phyloP scores from a whole-genome alignment of 2,329 filamentous ascomycete genomes.

The Dichotomopilus funicola region DNA sequence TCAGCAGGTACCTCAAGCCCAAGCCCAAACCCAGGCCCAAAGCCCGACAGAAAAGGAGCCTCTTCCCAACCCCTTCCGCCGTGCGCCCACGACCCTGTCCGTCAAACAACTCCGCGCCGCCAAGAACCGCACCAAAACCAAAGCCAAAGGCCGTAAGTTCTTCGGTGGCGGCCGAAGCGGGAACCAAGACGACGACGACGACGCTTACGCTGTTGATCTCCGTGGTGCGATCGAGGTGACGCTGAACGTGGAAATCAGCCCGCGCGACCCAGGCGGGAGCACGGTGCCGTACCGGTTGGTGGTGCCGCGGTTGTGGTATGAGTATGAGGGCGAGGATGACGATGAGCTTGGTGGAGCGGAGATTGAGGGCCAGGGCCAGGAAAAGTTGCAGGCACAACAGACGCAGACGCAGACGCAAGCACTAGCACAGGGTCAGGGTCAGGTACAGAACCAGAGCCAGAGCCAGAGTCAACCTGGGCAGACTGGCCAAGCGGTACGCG shows the following conservation, averaged over 20 bases:
- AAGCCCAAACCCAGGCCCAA: neutral
- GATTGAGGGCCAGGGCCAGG: constrained; percentile 10
- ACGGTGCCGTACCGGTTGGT: constrained; percentile 83
- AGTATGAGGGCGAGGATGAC: constrained; percentile 38
- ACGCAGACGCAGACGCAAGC: too few relatives aligned
- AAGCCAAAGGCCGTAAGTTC: constrained; percentile 33
- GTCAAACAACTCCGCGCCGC: constrained; percentile 42
- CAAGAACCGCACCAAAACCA: too few relatives aligned
- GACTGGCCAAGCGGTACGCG: too few relatives aligned
- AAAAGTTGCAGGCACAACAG: neutral
- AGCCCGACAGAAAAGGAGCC: constrained; percentile 1
- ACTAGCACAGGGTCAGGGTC: too few relatives aligned
- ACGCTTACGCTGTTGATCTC: constrained; percentile 60
- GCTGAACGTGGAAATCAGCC: constrained; percentile 82
- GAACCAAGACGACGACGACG: constrained; percentile 12
- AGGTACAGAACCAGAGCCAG: too few relatives aligned
- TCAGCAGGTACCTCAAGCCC: neutral
- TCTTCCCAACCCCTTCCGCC: constrained; percentile 47
- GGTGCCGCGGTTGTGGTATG: constrained; percentile 68
- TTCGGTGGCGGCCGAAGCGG: neutral
- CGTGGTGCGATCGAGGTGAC: constrained; percentile 80
- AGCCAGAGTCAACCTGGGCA: too few relatives aligned
- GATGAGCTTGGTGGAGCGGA: neutral
- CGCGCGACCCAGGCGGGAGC: constrained; percentile 77
- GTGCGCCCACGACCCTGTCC: constrained; percentile 63